Base-by-base conservation (phyloP, 2,329 filamentous ascomycete species). In the Thielaviopsis populi region DNA sequence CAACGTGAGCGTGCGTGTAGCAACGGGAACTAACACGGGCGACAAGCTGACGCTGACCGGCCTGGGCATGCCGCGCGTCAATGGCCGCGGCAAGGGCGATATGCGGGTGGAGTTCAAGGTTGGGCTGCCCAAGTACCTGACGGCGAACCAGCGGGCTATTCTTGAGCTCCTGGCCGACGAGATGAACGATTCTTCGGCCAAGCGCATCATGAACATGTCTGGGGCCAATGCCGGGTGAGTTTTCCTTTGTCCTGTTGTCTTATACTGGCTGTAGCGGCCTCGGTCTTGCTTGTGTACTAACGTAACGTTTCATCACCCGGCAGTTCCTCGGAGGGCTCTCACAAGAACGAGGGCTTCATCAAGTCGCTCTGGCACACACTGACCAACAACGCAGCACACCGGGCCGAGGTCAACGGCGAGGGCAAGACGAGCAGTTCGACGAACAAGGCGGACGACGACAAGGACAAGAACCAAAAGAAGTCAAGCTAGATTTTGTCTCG, bases 111-210 rank as follows among this genome's bases (percentile, higher is more conserved):
- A 99, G 73, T 99, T 96, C 81, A 90, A 90, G 73, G 89, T 99
- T 56, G 78, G 83, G 63, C 96, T 97, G 89, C 94, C 94, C 56
- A 97, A 96, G 76, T 96, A 92, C 71, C 79, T 99, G 68, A 90
- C 83, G 63, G 83, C 87, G 56, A 97, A 96, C 76, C 91, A 99
- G 77, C 83, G 94, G 63, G 95, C 89, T 0, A 88, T 99, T 66
- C 77, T 95, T 54, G 94, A 99, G 77, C 92, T 97, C 83, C 83
- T 99, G 68, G 94, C 94, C 6, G 91, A 99, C 70, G 94, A 99
- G 77, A 87, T 99, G 84, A 86, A 83, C 46, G 94, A 99, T 75
- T 91, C 91, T 78, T 89, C 83, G 33, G 94, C 94, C 41, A 94
- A 89, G 77, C 82, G 94, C 56, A 83, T 95, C 64, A 97, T 99